Percentiles rank a stretch among this genome's conserved stretches.
Conservation (phyloP, 306 rosid genomes). For the Citrullus amarus region DNA sequence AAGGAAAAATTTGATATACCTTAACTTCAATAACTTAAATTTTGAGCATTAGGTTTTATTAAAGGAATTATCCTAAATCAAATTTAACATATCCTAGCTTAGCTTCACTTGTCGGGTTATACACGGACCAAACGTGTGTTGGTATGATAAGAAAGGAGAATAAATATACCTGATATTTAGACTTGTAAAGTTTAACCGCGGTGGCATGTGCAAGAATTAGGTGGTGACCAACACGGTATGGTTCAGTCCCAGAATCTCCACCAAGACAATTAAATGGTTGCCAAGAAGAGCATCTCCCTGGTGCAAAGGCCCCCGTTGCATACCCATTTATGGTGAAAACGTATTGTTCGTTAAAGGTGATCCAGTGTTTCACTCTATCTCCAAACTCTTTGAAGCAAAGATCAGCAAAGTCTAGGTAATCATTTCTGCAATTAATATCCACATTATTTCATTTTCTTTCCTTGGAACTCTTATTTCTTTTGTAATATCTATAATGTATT, state of each 20-base stretch:
- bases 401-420: constrained; percentile 34
- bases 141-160: too few relatives aligned
- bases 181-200: not conserved
- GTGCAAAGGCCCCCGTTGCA: constrained; percentile 7
- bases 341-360: constrained; percentile 49
- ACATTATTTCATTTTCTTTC: too few relatives aligned
- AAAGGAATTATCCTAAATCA: not conserved
- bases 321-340: constrained; percentile 16
- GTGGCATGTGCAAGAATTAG: not conserved
- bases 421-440: constrained; percentile 12
- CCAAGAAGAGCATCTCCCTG: constrained; percentile 44
- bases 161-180: not conserved
- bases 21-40: too few relatives aligned
- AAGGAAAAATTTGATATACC: too few relatives aligned
- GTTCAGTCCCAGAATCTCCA: constrained; percentile 17
- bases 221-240: not conserved
- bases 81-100: too few relatives aligned
- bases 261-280: constrained; percentile 17
- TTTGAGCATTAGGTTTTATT: too few relatives aligned
- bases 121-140: too few relatives aligned
- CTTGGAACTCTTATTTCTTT: too few relatives aligned
- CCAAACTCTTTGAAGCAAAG: constrained; percentile 48
- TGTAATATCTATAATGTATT: too few relatives aligned
- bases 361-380: constrained; percentile 48
- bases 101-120: too few relatives aligned